phyloP scores from a whole-genome alignment of 1,284 basidiomycete species.

The Golubevia sp. region DNA sequence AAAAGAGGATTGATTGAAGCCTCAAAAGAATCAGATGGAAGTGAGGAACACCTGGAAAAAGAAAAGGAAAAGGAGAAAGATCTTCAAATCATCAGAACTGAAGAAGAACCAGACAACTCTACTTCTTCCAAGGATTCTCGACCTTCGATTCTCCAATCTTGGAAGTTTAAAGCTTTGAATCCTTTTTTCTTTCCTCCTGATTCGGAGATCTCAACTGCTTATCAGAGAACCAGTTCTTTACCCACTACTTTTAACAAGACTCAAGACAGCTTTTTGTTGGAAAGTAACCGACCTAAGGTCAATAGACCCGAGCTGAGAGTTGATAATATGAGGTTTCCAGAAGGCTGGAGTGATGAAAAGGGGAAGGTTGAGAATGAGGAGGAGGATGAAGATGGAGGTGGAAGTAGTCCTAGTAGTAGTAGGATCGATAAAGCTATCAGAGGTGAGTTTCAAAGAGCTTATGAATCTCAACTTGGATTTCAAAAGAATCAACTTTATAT shows the following conservation, averaged over 20 bases:
- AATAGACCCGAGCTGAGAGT: background rate
- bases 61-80: background rate
- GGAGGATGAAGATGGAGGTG: constrained; percentile 7
- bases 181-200: constrained; percentile 41
- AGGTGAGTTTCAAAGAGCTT: constrained; percentile 14
- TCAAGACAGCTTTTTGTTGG: background rate
- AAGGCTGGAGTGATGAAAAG: constrained; percentile 1
- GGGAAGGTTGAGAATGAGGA: constrained; percentile 5
- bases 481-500: too few species aligned
- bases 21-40: background rate
- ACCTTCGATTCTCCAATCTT: constrained; percentile 8
- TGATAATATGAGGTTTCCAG: constrained; percentile 5
- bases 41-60: background rate
- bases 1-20: background rate
- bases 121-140: background rate
- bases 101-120: constrained; percentile 18
- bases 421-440: constrained; percentile 43
- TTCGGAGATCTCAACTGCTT: constrained; percentile 20
- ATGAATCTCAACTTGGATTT: too few species aligned
- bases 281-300: background rate
- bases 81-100: constrained; percentile 4
- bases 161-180: constrained; percentile 36
- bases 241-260: too few species aligned
- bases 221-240: too few species aligned
- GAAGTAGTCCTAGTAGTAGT: constrained; percentile 36